Evolutionary conservation across 306 rosid genomes (phyloP).

Genomic region (Betula pendula): DNA sequence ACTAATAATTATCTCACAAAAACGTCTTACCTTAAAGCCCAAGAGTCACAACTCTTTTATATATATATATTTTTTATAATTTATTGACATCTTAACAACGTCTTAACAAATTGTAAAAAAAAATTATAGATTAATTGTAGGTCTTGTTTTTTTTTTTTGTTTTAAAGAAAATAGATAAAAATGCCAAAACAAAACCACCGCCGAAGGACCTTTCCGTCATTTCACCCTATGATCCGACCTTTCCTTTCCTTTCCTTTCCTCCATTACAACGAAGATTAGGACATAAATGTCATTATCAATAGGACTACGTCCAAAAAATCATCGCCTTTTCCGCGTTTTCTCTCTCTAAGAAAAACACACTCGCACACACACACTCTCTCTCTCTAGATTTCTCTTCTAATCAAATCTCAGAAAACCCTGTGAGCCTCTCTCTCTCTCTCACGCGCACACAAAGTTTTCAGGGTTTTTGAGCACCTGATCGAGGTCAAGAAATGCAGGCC

Average conservation of each 20-base stretch:
- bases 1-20: too few species aligned
- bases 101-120: too few species aligned
- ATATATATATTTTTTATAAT: too few species aligned
- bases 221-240: background rate
- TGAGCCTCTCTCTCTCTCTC: constrained; percentile 26
- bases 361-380: constrained; percentile 21
- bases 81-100: too few species aligned
- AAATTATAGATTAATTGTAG: too few species aligned
- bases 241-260: background rate
- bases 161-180: background rate
- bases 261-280: constrained; percentile 14
- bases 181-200: background rate
- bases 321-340: constrained; percentile 42
- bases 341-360: background rate
- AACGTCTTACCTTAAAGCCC: too few species aligned
- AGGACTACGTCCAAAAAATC: constrained; percentile 30
- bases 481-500: constrained; percentile 29
- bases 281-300: constrained; percentile 45
- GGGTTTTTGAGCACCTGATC: constrained; percentile 46
- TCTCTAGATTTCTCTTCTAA: constrained; percentile 48
- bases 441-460: constrained; percentile 24
- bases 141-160: too few species aligned
- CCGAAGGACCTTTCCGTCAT: constrained; percentile 23
- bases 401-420: constrained; percentile 45
- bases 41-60: too few species aligned